Evolutionary conservation across 805 yeast species (phyloP).

Genomic region (Lipomyces chichibuensis): DNA sequence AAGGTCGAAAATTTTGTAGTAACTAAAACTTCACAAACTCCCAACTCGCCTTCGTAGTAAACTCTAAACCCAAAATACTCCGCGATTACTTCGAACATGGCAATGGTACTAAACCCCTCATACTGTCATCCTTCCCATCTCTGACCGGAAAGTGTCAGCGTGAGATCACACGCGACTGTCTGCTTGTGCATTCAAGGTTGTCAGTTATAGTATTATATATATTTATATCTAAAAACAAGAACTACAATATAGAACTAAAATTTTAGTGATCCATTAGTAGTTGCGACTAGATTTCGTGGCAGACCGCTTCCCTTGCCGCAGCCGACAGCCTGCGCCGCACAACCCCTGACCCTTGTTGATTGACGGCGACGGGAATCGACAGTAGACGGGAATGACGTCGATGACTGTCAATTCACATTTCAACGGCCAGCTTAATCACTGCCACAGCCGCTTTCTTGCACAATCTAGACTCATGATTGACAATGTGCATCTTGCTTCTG

Average conservation of each 20-base stretch:
- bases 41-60: not conserved
- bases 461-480: not conserved
- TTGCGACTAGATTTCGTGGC: not conserved
- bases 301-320: no score
- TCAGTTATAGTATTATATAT: no score
- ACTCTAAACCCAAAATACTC: not conserved
- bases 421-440: not conserved
- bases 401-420: not conserved
- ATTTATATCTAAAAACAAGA: no score
- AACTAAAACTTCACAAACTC: not conserved
- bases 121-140: not conserved
- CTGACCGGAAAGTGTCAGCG: no score
- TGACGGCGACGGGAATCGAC: not conserved
- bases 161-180: not conserved
- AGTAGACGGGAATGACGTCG: not conserved
- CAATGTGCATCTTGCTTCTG: constrained; percentile 79
- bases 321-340: not conserved
- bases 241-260: not conserved
- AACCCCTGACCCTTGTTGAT: not conserved
- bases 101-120: not conserved
- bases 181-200: not conserved
- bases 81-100: no score
- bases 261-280: not conserved
- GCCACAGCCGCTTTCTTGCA: not conserved
- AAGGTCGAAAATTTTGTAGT: not conserved